A percentile compares a stretch with the other conserved stretches of the same genome.
These are phyloP conservation scores for Sphagnum magellanicum DNA, from an alignment of 228 moss, liverwort and hornwort species.

Conservation along the genomic window DNA sequence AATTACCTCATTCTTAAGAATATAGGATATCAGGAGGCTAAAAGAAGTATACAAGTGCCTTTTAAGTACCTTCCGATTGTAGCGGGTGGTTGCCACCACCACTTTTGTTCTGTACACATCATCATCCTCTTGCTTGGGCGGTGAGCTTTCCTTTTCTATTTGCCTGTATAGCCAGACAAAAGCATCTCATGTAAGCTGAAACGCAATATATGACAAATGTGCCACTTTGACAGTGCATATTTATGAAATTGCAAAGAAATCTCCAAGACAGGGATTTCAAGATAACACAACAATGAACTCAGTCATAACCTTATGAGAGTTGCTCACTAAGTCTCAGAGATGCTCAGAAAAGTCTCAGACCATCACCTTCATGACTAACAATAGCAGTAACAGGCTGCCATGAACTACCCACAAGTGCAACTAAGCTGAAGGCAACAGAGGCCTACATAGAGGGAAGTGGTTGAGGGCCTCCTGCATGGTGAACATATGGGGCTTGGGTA, in stretches of 20 bases:
- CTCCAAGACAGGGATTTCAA: not conserved
- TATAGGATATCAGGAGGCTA: not conserved
- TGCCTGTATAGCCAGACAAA: constrained; percentile 19
- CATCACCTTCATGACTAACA: too few relatives aligned
- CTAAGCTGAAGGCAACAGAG: too few relatives aligned
- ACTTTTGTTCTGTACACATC: constrained; percentile 48
- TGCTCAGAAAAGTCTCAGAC: too few relatives aligned
- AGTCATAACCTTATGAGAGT: not conserved
- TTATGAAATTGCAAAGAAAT: not conserved
- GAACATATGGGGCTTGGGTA: not conserved
- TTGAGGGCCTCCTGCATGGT: not conserved
- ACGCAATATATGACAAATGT: too few relatives aligned
- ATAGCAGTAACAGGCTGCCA: too few relatives aligned
- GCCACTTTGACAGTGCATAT: too few relatives aligned
- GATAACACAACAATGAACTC: not conserved
- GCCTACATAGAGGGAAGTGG: too few relatives aligned
- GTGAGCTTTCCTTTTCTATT: constrained; percentile 29
- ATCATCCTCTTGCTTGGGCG: constrained; percentile 18
- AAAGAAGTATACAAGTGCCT: not conserved
- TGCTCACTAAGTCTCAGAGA: too few relatives aligned
- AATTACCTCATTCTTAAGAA: too few relatives aligned
- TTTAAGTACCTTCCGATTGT: constrained; percentile 43
- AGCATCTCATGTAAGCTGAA: not conserved
- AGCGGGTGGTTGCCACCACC: constrained; percentile 54
- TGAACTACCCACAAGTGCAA: too few relatives aligned